These are phyloP conservation scores for Fennellomyces sp. DNA, from an alignment of 371 early-diverging fungal genomes.

Conservation along the genomic window DNA sequence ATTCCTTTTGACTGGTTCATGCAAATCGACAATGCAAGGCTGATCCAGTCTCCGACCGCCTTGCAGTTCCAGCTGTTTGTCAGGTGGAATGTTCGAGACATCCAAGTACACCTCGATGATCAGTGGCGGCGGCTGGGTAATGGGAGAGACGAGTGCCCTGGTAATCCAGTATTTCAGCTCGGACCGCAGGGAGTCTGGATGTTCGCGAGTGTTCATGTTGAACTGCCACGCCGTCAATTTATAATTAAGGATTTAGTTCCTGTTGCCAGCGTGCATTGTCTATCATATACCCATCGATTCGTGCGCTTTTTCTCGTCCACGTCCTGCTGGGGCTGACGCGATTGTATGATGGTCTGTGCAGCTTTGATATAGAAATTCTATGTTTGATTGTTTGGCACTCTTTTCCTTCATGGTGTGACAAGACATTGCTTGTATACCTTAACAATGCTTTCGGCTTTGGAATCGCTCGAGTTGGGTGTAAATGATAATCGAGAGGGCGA, in stretches of 20 bases:
- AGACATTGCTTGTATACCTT: not conserved
- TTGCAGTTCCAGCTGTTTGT: not conserved
- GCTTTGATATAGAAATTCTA: constrained; percentile 67
- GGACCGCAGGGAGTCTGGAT: constrained; percentile 65
- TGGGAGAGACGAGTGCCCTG: constrained; percentile 57
- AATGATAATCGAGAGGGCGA: not conserved
- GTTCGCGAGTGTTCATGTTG: constrained; percentile 72
- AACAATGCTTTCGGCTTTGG: not conserved
- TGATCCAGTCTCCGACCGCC: constrained; percentile 23
- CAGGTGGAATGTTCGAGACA: constrained; percentile 54
- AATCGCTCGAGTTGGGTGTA: not conserved
- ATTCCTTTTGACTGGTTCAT: constrained; percentile 8
- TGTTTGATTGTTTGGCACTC: not conserved
- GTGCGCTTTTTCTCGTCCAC: not conserved
- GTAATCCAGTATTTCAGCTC: constrained; percentile 48
- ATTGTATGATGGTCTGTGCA: constrained; percentile 64
- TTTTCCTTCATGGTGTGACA: not conserved
- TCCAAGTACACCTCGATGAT: constrained; percentile 76
- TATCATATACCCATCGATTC: constrained; percentile 14
- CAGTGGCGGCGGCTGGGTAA: constrained; percentile 61
- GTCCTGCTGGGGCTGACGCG: constrained; percentile 11
- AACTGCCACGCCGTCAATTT: constrained; percentile 51
- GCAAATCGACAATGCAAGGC: too few relatives aligned
- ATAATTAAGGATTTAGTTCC: not conserved
- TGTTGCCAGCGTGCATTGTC: not conserved